Percentiles rank a stretch among this genome's conserved stretches.
Conservation (phyloP, 169 alveolate species). For the Pseudocohnilembus persalinus region DNA sequence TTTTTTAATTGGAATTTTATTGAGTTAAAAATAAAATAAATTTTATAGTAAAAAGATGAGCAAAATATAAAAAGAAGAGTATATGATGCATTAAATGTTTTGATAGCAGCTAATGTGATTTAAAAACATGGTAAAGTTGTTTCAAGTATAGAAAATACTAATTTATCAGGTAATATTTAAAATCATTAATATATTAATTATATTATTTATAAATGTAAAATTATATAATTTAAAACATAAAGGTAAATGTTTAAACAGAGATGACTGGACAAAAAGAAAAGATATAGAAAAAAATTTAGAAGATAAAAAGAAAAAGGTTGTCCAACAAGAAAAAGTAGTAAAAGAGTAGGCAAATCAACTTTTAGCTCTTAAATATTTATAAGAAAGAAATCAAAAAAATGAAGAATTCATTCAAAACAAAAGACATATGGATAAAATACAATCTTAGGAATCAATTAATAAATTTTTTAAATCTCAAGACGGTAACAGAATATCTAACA, state of each 20-base stretch:
- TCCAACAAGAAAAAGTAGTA: conserved; percentile 4
- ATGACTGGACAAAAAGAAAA: conserved; percentile 21
- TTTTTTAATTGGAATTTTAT: neutral
- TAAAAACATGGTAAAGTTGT: conserved; percentile 58
- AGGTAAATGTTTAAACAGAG: conserved; percentile 22
- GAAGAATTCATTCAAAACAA: conserved; percentile 32
- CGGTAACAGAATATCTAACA: neutral
- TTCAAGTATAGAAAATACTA: conserved; percentile 1
- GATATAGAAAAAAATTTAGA: conserved; percentile 9
- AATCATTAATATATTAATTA: conserved; percentile 5
- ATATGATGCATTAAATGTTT: conserved; percentile 82
- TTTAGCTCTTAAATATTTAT: conserved; percentile 33
- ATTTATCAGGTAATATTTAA: neutral
- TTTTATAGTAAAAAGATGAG: conserved; percentile 64
- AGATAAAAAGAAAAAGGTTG: conserved; percentile 21
- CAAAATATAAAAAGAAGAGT: conserved; percentile 84
- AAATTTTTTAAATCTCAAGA: conserved; percentile 17
- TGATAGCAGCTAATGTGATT: conserved; percentile 66
- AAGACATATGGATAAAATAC: conserved; percentile 37
- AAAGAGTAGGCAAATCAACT: conserved; percentile 30
- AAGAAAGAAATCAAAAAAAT: conserved; percentile 36
- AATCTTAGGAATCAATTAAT: conserved; percentile 44
- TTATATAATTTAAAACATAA: neutral
- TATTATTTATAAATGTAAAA: conserved; percentile 23
- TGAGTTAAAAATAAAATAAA: conserved; percentile 24